phyloP scores from a whole-genome alignment of 768 basidiomycete genomes.

The Pulveroboletus frians region DNA sequence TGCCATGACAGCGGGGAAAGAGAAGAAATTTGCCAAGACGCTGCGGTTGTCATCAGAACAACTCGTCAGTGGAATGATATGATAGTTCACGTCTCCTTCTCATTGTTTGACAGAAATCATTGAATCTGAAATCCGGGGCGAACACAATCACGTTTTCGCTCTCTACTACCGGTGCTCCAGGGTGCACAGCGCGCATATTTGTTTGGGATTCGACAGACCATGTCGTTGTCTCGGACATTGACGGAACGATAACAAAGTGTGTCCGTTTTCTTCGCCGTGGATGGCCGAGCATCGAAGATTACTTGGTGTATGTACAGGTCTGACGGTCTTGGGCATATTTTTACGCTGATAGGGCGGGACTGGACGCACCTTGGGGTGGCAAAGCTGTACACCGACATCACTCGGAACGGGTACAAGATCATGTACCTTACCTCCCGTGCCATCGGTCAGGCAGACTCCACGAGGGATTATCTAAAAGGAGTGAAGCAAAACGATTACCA shows the following conservation, averaged over 20 bases:
- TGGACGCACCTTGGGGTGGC: constrained; percentile 98
- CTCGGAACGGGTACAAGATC: constrained; percentile 93
- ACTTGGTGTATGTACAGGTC: constrained; percentile 48
- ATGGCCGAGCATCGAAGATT: not conserved
- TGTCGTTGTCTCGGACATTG: constrained; percentile 94
- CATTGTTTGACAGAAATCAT: constrained; percentile 56
- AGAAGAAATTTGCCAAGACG: constrained; percentile 82
- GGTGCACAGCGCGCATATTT: constrained; percentile 90
- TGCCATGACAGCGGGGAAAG: constrained; percentile 3
- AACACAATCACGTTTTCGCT: constrained; percentile 94
- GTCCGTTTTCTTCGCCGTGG: constrained; percentile 23
- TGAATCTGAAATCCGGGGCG: constrained; percentile 79
- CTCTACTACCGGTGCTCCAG: constrained; percentile 72
- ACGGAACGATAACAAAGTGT: constrained; percentile 98
- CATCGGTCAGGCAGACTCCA: constrained; percentile 97
- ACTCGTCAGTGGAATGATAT: constrained; percentile 49
- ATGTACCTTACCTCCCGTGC: constrained; percentile 97
- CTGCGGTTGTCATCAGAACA: constrained; percentile 92
- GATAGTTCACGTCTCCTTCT: not conserved
- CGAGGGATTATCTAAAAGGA: constrained; percentile 87
- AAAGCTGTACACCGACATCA: constrained; percentile 94
- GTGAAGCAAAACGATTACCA: constrained; percentile 96
- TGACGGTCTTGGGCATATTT: constrained; percentile 93
- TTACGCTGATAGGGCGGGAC: constrained; percentile 95
- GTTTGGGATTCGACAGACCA: constrained; percentile 91